phyloP scores from a whole-genome alignment of 75 land plant genomes.

The Picea sitchensis region DNA sequence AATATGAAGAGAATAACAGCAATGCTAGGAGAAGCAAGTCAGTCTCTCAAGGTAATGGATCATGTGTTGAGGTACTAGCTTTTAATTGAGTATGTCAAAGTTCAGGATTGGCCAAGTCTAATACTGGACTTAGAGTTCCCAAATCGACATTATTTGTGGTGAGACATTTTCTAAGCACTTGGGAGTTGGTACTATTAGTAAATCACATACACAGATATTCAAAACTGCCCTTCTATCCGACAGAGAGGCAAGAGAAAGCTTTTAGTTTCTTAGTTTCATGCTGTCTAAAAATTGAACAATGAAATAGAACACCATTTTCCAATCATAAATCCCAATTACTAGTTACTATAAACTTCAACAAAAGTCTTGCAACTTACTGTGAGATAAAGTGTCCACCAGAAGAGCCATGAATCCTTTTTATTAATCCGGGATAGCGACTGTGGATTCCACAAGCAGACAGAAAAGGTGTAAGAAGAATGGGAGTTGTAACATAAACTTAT shows the following conservation, averaged over 20 bases:
- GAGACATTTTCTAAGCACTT: too few relatives aligned
- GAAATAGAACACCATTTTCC: too few relatives aligned
- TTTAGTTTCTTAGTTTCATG: too few relatives aligned
- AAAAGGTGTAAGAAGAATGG: slow-evolving; percentile 1
- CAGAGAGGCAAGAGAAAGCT: too few relatives aligned
- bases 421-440: slow-evolving; percentile 90
- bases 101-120: background rate
- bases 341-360: too few relatives aligned
- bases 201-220: too few relatives aligned
- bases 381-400: slow-evolving; percentile 98
- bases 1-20: slow-evolving; percentile 1
- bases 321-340: too few relatives aligned
- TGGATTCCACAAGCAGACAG: background rate
- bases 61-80: background rate
- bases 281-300: too few relatives aligned
- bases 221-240: too few relatives aligned
- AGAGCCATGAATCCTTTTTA: slow-evolving; percentile 98
- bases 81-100: background rate
- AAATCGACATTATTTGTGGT: too few relatives aligned
- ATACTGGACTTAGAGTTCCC: too few relatives aligned
- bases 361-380: slow-evolving; percentile 35
- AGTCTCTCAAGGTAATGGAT: background rate
- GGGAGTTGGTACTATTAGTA: too few relatives aligned
- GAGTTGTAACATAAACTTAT: background rate
- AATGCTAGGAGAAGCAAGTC: background rate